Evolutionary conservation across 306 rosid genomes (phyloP), one percentile per base, ranked within the genome.

Genomic region (Comarum palustre): DNA sequence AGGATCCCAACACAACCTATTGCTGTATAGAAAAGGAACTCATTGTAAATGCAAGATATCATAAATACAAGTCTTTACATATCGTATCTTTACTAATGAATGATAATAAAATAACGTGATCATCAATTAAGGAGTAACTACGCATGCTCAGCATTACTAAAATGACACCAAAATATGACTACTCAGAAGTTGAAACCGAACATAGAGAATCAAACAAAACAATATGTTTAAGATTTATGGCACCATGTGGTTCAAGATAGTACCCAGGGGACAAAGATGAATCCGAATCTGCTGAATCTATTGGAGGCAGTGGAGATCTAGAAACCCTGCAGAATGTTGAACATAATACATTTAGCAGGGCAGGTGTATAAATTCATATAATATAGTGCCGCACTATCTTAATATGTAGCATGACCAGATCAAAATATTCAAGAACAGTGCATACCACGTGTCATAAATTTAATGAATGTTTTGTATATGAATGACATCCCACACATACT

Each of bases 81-180:
- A 22, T 12, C 17, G 39, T 24, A 24, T 13, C 2, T n/a, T n/a
- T n/a, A n/a, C n/a, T 4, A 3, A 24, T 10, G 3, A 11, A 24
- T 57, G 17, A 11, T 24, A 5, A 57, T 20, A 5, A 61, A 14
- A 73, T 5, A 0, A 7, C 2, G 1, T 45, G 52, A 36, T 15
- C 1, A 41, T 17, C 41, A 20, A 11, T 31, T 20, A 42, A 57
- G 41, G 69, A 70, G 71, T 67, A 59, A 59, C 39, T 47, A 84
- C 73, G 48, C 84, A 68, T 87, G 84, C 90, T 82, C 75, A 5
- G 86, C 86, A 87, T 78, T 77, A 80, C 90, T 89, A 81, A 81
- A 79, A 55, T 86, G 76, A 77, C 79, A 79, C 82, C 82, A 62
- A 88, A 90, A 78, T 72, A 75, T 10, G 88, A 85, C 83, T 75